Evolutionary conservation across 805 yeast species (phyloP).

Genomic region (Brettanomyces bruxellensis): DNA sequence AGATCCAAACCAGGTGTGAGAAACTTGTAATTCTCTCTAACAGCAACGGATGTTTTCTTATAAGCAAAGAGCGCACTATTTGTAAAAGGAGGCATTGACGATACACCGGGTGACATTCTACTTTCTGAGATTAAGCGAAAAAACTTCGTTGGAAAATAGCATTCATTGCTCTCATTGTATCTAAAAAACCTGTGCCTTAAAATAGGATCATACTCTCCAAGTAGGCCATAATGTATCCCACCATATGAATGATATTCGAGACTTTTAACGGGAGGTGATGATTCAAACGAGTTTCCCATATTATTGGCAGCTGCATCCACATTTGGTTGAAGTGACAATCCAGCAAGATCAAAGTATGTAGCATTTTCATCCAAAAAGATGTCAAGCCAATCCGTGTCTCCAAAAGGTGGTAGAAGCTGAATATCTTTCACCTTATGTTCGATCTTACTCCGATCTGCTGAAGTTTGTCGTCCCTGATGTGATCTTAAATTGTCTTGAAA

Average conservation of each 20-base stretch:
- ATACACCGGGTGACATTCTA: neutral
- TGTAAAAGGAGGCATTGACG: neutral
- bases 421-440: neutral
- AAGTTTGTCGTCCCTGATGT: too few relatives aligned
- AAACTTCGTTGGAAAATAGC: conserved; percentile 4
- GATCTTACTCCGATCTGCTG: neutral
- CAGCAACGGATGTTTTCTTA: conserved; percentile 1
- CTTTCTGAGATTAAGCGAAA: conserved; percentile 1
- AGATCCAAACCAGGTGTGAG: conserved; percentile 1
- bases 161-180: conserved; percentile 5
- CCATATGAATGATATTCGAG: neutral
- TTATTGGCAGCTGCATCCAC: neutral
- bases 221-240: conserved; percentile 4
- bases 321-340: neutral
- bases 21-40: conserved; percentile 3
- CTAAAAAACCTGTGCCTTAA: conserved; percentile 3
- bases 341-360: conserved; percentile 4
- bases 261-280: neutral
- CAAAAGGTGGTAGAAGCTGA: neutral
- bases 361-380: conserved; percentile 4
- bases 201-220: conserved; percentile 6
- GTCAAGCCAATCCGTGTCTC: conserved; percentile 5
- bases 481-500: too few relatives aligned
- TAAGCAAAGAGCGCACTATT: conserved; percentile 3
- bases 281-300: neutral